Conservation (phyloP, 441 rosid genomes). For the Rhodomyrtus psidioides region DNA sequence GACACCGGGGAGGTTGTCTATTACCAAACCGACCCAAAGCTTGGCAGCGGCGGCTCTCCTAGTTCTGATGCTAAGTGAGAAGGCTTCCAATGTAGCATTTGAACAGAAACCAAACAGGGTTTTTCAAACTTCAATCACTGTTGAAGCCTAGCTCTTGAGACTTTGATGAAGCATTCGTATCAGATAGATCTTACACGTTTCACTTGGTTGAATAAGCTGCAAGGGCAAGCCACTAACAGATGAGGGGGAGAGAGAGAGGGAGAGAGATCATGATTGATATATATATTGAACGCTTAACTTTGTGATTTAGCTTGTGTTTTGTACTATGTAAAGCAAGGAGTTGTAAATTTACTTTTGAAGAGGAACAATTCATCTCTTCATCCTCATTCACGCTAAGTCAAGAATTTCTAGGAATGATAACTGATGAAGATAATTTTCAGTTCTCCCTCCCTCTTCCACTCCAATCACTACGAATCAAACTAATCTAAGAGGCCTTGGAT, state of each 20-base stretch:
- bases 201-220: not conserved
- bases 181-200: not conserved
- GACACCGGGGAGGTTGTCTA: constrained; percentile 74
- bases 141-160: not conserved
- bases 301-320: not conserved
- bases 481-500: not conserved
- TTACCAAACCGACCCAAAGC: constrained; percentile 59
- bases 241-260: not conserved
- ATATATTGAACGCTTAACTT: not conserved
- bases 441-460: not conserved
- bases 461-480: not conserved
- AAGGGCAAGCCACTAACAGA: not conserved
- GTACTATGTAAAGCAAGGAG: not conserved
- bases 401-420: not conserved
- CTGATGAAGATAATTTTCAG: not conserved
- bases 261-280: not conserved
- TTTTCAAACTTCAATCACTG: not conserved
- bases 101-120: not conserved
- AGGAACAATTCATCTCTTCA: not conserved
- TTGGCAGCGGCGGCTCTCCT: not conserved
- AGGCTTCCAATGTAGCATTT: not conserved
- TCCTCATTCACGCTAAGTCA: not conserved
- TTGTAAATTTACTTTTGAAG: not conserved
- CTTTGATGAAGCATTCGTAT: not conserved
- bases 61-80: not conserved